These are phyloP conservation scores for Boletus eberwhitei DNA, from an alignment of 768 basidiomycete species.

Conservation along the genomic window DNA sequence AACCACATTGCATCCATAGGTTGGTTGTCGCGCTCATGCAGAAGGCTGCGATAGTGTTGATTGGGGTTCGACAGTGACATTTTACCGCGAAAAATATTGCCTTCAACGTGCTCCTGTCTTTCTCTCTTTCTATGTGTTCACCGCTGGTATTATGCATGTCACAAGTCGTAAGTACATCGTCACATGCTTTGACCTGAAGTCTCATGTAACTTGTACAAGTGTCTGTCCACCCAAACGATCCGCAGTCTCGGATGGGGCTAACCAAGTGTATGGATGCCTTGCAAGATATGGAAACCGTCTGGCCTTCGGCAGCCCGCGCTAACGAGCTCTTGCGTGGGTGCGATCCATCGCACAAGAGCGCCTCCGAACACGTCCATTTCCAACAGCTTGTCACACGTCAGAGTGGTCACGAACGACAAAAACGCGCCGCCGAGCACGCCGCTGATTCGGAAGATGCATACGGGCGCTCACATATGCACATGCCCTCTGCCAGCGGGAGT, in stretches of 20 bases:
- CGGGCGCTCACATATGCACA: conserved; percentile 22
- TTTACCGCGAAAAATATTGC: conserved; percentile 62
- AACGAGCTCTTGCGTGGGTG: conserved; percentile 68
- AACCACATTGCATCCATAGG: conserved; percentile 73
- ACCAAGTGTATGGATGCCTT: conserved; percentile 66
- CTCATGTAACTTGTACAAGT: conserved; percentile 38
- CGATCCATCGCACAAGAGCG: conserved; percentile 32
- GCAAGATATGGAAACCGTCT: conserved; percentile 60
- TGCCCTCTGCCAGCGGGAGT: background rate
- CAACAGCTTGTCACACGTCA: conserved; percentile 14
- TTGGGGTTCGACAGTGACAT: conserved; percentile 37
- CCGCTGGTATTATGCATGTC: conserved; percentile 77
- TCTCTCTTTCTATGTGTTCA: conserved; percentile 76
- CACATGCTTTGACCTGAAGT: background rate
- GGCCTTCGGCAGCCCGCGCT: conserved; percentile 76
- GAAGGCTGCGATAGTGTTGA: background rate
- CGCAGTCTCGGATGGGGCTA: conserved; percentile 64
- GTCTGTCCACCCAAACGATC: conserved; percentile 60
- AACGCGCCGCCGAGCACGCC: conserved; percentile 58
- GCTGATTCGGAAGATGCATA: conserved; percentile 37
- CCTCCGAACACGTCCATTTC: background rate
- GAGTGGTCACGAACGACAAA: conserved; percentile 39
- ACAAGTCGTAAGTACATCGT: conserved; percentile 52
- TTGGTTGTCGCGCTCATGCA: conserved; percentile 24
- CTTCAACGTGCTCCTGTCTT: conserved; percentile 64